These are phyloP conservation scores for Penicillium simplicissimum DNA, from an alignment of 495 filamentous ascomycete species.

Conservation along the genomic window DNA sequence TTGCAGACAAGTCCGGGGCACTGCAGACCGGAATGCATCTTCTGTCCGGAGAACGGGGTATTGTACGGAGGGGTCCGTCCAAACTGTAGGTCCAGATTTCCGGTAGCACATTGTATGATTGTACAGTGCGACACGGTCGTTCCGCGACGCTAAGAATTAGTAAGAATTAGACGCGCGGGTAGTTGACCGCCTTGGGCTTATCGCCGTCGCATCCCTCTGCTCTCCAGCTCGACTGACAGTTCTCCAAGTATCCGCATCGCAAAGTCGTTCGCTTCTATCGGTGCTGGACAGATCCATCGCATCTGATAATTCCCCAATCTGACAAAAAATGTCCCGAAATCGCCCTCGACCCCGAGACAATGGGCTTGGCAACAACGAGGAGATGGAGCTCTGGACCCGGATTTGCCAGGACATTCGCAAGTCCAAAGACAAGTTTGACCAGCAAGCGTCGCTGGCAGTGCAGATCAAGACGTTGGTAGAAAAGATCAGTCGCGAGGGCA, in stretches of 20 bases:
- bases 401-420: constrained; percentile 58
- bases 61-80: too few relatives aligned
- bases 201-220: constrained; percentile 9
- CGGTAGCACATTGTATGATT: too few relatives aligned
- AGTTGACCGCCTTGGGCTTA: constrained; percentile 22
- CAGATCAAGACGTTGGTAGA: constrained; percentile 57
- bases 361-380: constrained; percentile 57
- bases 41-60: too few relatives aligned
- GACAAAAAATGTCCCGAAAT: constrained; percentile 45
- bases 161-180: constrained; percentile 19
- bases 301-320: not conserved
- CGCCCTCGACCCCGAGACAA: constrained; percentile 49
- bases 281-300: not conserved
- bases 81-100: too few relatives aligned
- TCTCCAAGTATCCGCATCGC: not conserved
- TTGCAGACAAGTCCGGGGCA: not conserved
- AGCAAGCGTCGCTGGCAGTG: constrained; percentile 47
- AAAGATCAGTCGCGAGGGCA: constrained; percentile 46
- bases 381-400: constrained; percentile 64
- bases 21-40: not conserved
- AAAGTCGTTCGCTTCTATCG: not conserved
- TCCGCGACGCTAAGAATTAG: constrained; percentile 6
- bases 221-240: constrained; percentile 8
- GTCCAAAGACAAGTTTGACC: constrained; percentile 63
- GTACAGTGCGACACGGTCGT: not conserved